Conservation (phyloP, 257 asterid species). For the Ilex asprella region DNA sequence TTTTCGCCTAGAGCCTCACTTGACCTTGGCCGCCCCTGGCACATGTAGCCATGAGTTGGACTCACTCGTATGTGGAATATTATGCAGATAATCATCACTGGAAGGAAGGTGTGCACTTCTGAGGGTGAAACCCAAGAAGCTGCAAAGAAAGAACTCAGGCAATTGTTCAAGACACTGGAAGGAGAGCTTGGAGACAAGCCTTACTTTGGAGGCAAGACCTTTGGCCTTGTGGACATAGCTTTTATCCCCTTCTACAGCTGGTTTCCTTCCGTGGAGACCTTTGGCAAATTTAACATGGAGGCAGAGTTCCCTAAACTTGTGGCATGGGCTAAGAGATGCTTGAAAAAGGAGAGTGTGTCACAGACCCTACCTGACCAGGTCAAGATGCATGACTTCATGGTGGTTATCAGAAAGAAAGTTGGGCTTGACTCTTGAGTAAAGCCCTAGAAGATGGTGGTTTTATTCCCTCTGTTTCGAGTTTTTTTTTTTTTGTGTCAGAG, state of each 20-base stretch:
- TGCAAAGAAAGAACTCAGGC: neutral
- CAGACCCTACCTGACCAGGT: neutral
- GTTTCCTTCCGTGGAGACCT: no score
- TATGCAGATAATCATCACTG: neutral
- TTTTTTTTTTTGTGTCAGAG: no score
- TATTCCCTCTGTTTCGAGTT: no score
- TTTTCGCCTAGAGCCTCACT: no score
- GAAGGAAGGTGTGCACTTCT: neutral
- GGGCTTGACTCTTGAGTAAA: constrained; percentile 5
- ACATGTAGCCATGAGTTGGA: no score
- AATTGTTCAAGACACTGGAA: neutral
- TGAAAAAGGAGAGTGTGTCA: no score
- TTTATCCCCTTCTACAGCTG: neutral
- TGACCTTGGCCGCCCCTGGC: no score
- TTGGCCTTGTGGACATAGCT: neutral
- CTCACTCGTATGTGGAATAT: neutral
- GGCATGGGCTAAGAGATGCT: no score
- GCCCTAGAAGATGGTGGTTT: no score
- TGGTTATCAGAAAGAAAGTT: constrained; percentile 11
- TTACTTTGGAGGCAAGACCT: neutral
- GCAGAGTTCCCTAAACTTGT: no score
- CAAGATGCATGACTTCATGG: constrained; percentile 12
- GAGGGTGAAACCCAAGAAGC: neutral
- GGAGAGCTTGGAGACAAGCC: neutral
- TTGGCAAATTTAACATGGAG: no score